A percentile compares a stretch with the other conserved stretches of the same genome.
These are phyloP conservation scores for Capillidium heterosporum DNA, from an alignment of 371 early-diverging fungal species.

Conservation along the genomic window DNA sequence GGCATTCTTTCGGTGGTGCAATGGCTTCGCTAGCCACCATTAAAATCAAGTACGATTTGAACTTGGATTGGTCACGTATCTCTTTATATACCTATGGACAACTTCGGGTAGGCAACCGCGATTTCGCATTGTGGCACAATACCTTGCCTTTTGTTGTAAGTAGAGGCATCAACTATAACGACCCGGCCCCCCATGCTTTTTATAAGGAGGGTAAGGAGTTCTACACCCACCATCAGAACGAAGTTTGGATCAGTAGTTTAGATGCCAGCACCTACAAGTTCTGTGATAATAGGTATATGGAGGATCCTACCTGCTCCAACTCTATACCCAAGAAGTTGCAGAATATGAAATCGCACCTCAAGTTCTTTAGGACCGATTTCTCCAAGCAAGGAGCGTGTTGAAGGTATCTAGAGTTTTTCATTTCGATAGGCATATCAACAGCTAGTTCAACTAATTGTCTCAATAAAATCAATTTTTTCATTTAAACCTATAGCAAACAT, in stretches of 20 bases:
- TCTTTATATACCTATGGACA: slow-evolving; percentile 2
- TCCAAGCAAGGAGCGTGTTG: too few species aligned
- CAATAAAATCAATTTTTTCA: too few species aligned
- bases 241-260: background rate
- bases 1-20: slow-evolving; percentile 4
- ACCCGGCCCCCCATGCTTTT: background rate
- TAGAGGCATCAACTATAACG: background rate
- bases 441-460: too few species aligned
- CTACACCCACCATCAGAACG: background rate
- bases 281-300: background rate
- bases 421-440: too few species aligned
- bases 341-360: too few species aligned
- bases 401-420: too few species aligned
- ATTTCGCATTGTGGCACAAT: background rate
- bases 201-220: background rate
- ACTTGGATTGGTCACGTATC: background rate
- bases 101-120: slow-evolving; percentile 2
- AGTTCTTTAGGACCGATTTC: too few species aligned
- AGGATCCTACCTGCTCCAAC: background rate
- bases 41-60: background rate
- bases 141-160: background rate
- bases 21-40: background rate
- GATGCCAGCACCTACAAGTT: background rate
- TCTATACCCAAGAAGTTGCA: too few species aligned
- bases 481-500: too few species aligned